Evolutionary conservation across 164 flowering plant species (phyloP).

Genomic region (Kalanchoe fedtschenkoi): DNA sequence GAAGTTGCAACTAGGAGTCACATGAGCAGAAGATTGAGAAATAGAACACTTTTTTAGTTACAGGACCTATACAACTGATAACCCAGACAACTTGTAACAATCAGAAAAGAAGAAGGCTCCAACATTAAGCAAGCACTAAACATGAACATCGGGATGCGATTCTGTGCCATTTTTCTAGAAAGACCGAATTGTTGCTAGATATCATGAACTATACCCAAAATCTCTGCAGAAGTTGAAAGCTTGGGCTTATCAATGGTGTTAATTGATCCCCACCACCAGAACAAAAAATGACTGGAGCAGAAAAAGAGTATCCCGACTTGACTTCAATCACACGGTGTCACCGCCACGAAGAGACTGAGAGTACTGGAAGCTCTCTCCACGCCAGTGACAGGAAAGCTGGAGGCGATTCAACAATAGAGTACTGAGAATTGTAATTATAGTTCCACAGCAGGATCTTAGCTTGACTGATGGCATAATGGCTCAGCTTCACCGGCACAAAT

Average conservation of each 20-base stretch:
- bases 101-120: not conserved
- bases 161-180: not conserved
- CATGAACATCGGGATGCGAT: slow-evolving; percentile 2
- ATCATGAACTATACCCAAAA: not conserved
- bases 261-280: not conserved
- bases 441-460: slow-evolving; percentile 76
- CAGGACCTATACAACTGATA: not conserved
- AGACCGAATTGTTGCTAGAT: not conserved
- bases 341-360: slow-evolving; percentile 91
- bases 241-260: not conserved
- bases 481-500: slow-evolving; percentile 40
- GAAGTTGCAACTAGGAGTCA: not conserved
- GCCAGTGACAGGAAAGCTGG: slow-evolving; percentile 78
- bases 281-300: slow-evolving; percentile 18
- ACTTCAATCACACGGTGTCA: slow-evolving; percentile 13
- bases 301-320: not conserved
- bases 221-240: not conserved
- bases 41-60: not conserved
- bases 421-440: slow-evolving; percentile 58
- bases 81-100: not conserved
- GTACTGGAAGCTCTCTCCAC: slow-evolving; percentile 67
- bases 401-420: slow-evolving; percentile 42
- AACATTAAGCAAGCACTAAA: slow-evolving; percentile 10
- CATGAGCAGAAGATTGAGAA: no score
- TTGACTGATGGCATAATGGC: slow-evolving; percentile 85